Evolutionary conservation across 2,329 filamentous ascomycete species (phyloP).

Genomic region (Thielaviopsis cerberus): DNA sequence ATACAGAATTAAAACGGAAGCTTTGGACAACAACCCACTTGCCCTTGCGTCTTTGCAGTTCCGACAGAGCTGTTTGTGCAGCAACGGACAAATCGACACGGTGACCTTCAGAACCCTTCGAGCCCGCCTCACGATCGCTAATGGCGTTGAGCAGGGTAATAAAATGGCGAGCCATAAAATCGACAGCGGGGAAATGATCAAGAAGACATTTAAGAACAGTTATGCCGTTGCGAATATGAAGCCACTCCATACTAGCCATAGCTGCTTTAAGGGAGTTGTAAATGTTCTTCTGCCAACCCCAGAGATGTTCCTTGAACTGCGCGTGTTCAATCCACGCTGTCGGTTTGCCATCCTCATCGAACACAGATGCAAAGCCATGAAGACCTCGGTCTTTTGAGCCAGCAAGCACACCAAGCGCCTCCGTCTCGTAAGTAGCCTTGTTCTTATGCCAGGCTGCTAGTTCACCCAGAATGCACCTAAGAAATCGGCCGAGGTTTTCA

Average conservation of each 20-base stretch:
- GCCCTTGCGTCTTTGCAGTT: conserved; percentile 46
- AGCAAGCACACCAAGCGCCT: conserved; percentile 37
- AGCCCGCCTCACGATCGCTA: conserved; percentile 37
- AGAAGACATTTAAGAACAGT: conserved; percentile 68
- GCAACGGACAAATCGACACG: conserved; percentile 60
- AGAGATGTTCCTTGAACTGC: conserved; percentile 67
- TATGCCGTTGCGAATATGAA: conserved; percentile 93
- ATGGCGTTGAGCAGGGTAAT: conserved; percentile 47
- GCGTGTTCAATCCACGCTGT: conserved; percentile 61
- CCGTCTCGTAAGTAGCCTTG: conserved; percentile 55
- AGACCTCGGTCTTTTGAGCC: conserved; percentile 33
- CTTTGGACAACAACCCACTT: conserved; percentile 59
- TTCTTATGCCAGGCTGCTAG: conserved; percentile 70
- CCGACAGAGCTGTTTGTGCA: conserved; percentile 51
- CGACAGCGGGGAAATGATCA: conserved; percentile 70
- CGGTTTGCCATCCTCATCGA: conserved; percentile 43
- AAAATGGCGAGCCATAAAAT: conserved; percentile 63
- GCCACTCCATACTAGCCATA: conserved; percentile 71
- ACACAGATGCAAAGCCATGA: conserved; percentile 58
- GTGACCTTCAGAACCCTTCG: conserved; percentile 32
- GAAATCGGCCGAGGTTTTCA: conserved; percentile 79
- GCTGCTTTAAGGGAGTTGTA: conserved; percentile 65
- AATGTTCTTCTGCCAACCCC: conserved; percentile 77
- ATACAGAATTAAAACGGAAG: conserved; percentile 47
- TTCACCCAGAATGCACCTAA: conserved; percentile 65